phyloP scores from a whole-genome alignment of 2,329 filamentous ascomycete genomes.

The Davidsoniella virescens region DNA sequence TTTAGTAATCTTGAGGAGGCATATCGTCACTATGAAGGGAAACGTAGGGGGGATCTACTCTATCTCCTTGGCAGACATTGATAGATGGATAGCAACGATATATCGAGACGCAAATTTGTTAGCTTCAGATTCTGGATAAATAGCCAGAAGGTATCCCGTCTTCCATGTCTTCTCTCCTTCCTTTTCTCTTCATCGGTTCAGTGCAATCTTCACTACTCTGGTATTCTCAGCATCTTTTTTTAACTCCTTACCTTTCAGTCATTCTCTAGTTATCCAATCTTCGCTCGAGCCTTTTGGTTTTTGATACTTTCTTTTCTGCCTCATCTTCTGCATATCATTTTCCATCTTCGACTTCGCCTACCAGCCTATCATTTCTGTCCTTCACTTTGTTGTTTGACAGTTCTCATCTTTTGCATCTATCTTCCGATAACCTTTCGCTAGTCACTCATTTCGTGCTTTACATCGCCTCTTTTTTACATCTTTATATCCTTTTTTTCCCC shows the following conservation, averaged over 20 bases:
- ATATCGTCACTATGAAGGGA: too few relatives aligned
- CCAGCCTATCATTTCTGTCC: too few relatives aligned
- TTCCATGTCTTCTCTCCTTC: background rate
- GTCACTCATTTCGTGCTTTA: background rate
- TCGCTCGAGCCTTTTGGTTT: too few relatives aligned
- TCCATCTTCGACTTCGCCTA: background rate
- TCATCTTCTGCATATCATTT: background rate
- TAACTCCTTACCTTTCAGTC: background rate
- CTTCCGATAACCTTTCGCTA: background rate
- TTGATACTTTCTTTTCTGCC: too few relatives aligned
- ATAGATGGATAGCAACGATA: too few relatives aligned
- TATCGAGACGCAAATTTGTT: too few relatives aligned
- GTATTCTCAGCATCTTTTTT: background rate
- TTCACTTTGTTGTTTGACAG: too few relatives aligned
- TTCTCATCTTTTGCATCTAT: background rate
- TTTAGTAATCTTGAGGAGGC: too few relatives aligned
- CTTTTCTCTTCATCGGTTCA: constrained; percentile 2
- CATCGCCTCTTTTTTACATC: background rate
- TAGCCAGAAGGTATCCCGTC: background rate
- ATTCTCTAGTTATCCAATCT: background rate
- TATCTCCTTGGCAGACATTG: too few relatives aligned
- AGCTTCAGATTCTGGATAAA: background rate
- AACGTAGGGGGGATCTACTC: too few relatives aligned
- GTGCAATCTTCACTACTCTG: constrained; percentile 1
- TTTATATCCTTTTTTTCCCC: background rate